Percentiles rank a stretch among this genome's conserved stretches.
Evolutionary conservation across 768 basidiomycete species (phyloP).

Genomic region (Trametes maxima): DNA sequence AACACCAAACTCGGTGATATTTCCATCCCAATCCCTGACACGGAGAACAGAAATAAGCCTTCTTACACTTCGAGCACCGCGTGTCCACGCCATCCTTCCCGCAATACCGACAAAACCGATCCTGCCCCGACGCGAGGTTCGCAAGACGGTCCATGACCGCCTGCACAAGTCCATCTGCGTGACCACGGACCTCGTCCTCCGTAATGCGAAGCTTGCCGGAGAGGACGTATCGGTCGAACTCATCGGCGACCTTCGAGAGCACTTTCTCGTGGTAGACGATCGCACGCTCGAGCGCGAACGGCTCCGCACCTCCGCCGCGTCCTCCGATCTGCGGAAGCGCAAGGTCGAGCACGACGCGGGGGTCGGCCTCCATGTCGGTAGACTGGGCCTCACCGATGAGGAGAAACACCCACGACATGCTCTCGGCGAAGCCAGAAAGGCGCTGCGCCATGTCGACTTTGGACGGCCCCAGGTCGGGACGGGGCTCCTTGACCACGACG

Average conservation of each 20-base stretch:
- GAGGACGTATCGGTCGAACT: constrained; percentile 10
- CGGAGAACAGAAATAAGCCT: constrained; percentile 21
- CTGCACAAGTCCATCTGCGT: constrained; percentile 13
- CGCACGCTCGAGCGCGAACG: constrained; percentile 27
- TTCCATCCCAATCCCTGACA: constrained; percentile 27
- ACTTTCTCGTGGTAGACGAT: constrained; percentile 25
- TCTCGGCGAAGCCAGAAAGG: constrained; percentile 19
- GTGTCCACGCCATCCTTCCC: constrained; percentile 24
- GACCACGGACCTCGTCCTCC: constrained; percentile 10
- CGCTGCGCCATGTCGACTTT: constrained; percentile 18
- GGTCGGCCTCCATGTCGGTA: constrained; percentile 17
- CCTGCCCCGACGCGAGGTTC: constrained; percentile 19
- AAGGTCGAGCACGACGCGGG: constrained; percentile 24
- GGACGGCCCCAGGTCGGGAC: constrained; percentile 16
- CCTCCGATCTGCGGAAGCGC: constrained; percentile 24
- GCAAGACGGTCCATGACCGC: constrained; percentile 20
- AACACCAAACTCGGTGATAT: constrained; percentile 27
- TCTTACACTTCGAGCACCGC: constrained; percentile 27
- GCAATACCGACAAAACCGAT: constrained; percentile 28
- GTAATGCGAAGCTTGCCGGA: constrained; percentile 17
- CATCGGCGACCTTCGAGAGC: constrained; percentile 17
- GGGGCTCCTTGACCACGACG: constrained; percentile 20
- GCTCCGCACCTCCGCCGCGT: constrained; percentile 24
- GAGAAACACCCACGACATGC: constrained; percentile 25
- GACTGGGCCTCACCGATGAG: constrained; percentile 19